Evolutionary conservation across 768 basidiomycete genomes (phyloP).

Genomic region (Suillus luteus): DNA sequence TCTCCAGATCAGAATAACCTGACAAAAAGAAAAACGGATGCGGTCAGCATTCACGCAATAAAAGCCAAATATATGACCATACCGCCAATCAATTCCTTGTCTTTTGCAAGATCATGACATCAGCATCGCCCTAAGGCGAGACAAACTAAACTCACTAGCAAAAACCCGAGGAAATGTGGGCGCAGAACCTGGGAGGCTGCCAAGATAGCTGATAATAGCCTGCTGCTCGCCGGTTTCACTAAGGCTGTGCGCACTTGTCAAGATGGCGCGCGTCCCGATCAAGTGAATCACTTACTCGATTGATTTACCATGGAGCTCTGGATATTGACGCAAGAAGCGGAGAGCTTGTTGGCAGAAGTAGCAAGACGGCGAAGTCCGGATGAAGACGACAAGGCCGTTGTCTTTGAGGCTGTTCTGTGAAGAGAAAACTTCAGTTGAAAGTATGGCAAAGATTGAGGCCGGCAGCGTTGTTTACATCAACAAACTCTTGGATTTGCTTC

Average conservation of each 20-base stretch:
- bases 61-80: background rate
- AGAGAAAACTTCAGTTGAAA: background rate
- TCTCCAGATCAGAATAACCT: conserved; percentile 7
- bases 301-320: conserved; percentile 5
- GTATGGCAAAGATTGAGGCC: background rate
- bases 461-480: background rate
- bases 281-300: background rate
- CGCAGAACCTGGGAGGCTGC: background rate
- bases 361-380: conserved; percentile 1
- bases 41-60: background rate
- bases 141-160: background rate
- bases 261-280: background rate
- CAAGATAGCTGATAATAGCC: conserved; percentile 7
- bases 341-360: conserved; percentile 7
- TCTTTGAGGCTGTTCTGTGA: conserved; percentile 4
- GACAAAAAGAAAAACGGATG: background rate
- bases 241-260: conserved; percentile 1
- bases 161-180: conserved; percentile 9
- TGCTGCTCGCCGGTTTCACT: conserved; percentile 4
- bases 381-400: conserved; percentile 7
- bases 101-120: background rate
- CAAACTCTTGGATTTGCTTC: conserved; percentile 3
- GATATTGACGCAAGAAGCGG: background rate
- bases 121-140: background rate
- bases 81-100: conserved; percentile 4